phyloP scores from a whole-genome alignment of 2,329 filamentous ascomycete genomes.

The Didymella lethalis region DNA sequence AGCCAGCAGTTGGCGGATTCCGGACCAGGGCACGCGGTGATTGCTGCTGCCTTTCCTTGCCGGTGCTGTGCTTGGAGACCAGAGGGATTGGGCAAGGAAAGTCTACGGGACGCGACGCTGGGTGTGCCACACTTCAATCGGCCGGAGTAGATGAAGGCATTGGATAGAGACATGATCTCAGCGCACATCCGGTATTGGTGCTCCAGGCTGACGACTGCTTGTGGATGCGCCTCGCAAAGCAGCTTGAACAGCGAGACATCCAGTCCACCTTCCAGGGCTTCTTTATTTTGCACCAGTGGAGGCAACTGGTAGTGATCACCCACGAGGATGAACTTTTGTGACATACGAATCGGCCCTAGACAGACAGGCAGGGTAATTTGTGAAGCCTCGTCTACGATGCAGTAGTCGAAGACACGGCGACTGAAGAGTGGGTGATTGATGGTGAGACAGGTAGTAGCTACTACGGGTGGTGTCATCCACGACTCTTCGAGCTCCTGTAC shows the following conservation, averaged over 20 bases:
- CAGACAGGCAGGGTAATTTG: slow-evolving; percentile 97
- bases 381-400: slow-evolving; percentile 96
- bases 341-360: slow-evolving; percentile 90
- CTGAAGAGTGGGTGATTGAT: slow-evolving; percentile 89
- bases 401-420: slow-evolving; percentile 93
- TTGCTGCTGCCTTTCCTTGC: slow-evolving; percentile 21
- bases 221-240: slow-evolving; percentile 85
- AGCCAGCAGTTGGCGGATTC: slow-evolving; percentile 73
- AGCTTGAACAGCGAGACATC: slow-evolving; percentile 95
- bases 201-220: slow-evolving; percentile 87
- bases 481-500: slow-evolving; percentile 84
- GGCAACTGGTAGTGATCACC: slow-evolving; percentile 97
- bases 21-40: slow-evolving; percentile 60
- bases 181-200: slow-evolving; percentile 99
- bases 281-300: slow-evolving; percentile 90
- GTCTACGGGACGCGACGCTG: slow-evolving; percentile 72
- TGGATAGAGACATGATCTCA: slow-evolving; percentile 94
- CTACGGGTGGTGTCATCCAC: slow-evolving; percentile 86
- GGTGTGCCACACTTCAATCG: slow-evolving; percentile 87
- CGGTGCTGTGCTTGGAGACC: slow-evolving; percentile 49
- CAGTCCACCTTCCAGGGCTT: slow-evolving; percentile 83
- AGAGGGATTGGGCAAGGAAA: slow-evolving; percentile 66
- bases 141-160: slow-evolving; percentile 91
- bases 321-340: slow-evolving; percentile 90
- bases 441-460: slow-evolving; percentile 93